Percentiles rank a stretch among this genome's conserved stretches.
phyloP scores from a whole-genome alignment of 108 stramenopile species.

The Fistulifera solaris region DNA sequence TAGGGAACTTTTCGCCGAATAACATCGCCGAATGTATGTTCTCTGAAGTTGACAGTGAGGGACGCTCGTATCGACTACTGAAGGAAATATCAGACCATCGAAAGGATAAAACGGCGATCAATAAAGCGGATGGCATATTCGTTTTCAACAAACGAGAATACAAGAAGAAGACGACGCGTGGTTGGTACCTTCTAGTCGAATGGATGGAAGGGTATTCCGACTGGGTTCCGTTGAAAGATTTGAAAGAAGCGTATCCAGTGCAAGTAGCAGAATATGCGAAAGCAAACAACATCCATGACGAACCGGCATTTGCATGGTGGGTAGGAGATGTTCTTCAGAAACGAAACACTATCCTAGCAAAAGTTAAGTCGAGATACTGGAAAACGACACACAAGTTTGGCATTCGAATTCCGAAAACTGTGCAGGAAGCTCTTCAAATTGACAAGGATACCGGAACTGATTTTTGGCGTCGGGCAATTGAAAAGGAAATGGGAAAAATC shows the following conservation, averaged over 20 bases:
- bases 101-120: constrained; percentile 4
- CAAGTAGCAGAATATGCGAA: constrained; percentile 20
- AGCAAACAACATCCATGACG: constrained; percentile 9
- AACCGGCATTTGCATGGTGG: constrained; percentile 40
- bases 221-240: constrained; percentile 12
- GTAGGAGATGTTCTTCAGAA: constrained; percentile 17
- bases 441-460: constrained; percentile 21
- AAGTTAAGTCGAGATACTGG: constrained; percentile 5
- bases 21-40: constrained; percentile 23
- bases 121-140: neutral
- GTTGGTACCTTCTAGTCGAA: constrained; percentile 31
- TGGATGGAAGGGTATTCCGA: constrained; percentile 28
- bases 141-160: neutral
- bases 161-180: constrained; percentile 25
- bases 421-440: constrained; percentile 15
- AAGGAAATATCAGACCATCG: constrained; percentile 1
- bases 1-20: constrained; percentile 17
- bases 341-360: constrained; percentile 14
- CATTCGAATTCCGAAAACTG: constrained; percentile 18
- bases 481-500: constrained; percentile 24
- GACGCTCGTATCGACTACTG: constrained; percentile 1
- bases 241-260: constrained; percentile 23
- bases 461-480: constrained; percentile 23
- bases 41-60: constrained; percentile 16
- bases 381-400: constrained; percentile 24